phyloP scores from a whole-genome alignment of 257 asterid genomes.

The Ehretia macrophylla region DNA sequence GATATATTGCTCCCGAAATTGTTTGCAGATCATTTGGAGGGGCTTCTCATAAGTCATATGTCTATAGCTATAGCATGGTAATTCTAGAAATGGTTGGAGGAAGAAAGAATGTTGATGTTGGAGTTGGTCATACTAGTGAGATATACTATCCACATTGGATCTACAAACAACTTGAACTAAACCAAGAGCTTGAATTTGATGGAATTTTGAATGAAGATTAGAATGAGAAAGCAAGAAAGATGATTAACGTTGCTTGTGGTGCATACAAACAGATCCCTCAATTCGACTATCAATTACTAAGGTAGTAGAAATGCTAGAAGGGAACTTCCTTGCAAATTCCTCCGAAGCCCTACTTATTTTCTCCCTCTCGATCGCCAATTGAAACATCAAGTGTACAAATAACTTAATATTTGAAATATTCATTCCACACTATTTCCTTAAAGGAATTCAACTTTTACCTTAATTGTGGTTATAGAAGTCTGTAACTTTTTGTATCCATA shows the following conservation, averaged over 20 bases:
- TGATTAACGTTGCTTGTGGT: constrained; percentile 44
- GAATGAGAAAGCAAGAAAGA: constrained; percentile 15
- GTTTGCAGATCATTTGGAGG: constrained; percentile 21
- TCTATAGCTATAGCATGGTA: constrained; percentile 32
- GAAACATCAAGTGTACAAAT: too few species aligned
- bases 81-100: constrained; percentile 25
- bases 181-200: neutral
- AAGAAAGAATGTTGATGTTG: constrained; percentile 9
- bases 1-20: constrained; percentile 37
- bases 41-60: constrained; percentile 34
- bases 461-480: too few species aligned
- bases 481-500: too few species aligned
- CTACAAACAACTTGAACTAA: constrained; percentile 20
- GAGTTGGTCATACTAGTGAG: constrained; percentile 11
- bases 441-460: too few species aligned
- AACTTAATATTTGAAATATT: too few species aligned
- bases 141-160: constrained; percentile 28
- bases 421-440: too few species aligned
- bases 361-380: constrained; percentile 14
- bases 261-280: constrained; percentile 35
- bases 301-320: constrained; percentile 45
- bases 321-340: constrained; percentile 26
- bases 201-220: constrained; percentile 9
- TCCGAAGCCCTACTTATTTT: constrained; percentile 21
- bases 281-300: constrained; percentile 27